Conservation (phyloP, 805 yeast genomes). For the Ogataea nakhonphanomensis region DNA sequence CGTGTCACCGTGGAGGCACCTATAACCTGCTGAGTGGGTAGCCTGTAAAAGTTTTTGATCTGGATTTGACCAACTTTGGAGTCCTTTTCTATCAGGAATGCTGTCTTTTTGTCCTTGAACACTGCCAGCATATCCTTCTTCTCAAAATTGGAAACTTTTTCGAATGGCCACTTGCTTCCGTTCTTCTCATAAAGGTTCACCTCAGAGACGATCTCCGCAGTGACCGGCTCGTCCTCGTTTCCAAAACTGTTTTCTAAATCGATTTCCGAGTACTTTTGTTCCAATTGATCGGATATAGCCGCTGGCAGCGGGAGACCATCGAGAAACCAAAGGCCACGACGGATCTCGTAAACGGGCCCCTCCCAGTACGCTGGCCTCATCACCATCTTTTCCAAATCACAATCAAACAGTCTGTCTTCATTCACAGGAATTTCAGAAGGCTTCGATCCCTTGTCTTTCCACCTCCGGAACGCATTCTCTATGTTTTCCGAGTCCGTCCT, state of each 20-base stretch:
- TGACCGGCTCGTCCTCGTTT: slow-evolving; percentile 7
- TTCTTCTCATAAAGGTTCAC: slow-evolving; percentile 27
- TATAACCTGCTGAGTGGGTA: slow-evolving; percentile 32
- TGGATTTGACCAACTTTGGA: slow-evolving; percentile 27
- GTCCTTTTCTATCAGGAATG: slow-evolving; percentile 27
- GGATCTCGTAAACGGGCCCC: slow-evolving; percentile 78
- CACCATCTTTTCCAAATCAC: slow-evolving; percentile 52
- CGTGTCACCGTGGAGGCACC: slow-evolving; percentile 50
- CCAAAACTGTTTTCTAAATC: slow-evolving; percentile 17
- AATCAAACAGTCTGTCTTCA: slow-evolving; percentile 78
- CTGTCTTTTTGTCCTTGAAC: slow-evolving; percentile 24
- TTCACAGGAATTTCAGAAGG: slow-evolving; percentile 52
- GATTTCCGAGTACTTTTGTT: slow-evolving; percentile 44
- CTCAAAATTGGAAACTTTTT: slow-evolving; percentile 22
- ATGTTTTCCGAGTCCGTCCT: slow-evolving; percentile 56
- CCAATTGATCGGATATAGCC: slow-evolving; percentile 54
- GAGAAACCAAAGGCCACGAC: slow-evolving; percentile 84
- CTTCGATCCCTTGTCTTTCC: slow-evolving; percentile 2
- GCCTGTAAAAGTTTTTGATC: slow-evolving; percentile 24
- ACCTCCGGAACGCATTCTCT: slow-evolving; percentile 45
- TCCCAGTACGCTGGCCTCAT: slow-evolving; percentile 80
- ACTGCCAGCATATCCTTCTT: slow-evolving; percentile 27
- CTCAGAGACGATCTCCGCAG: slow-evolving; percentile 23
- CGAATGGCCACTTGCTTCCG: slow-evolving; percentile 28
- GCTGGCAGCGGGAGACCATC: slow-evolving; percentile 54